These are phyloP conservation scores for Rosa chinensis DNA, from an alignment of 306 rosid species.

Conservation along the genomic window DNA sequence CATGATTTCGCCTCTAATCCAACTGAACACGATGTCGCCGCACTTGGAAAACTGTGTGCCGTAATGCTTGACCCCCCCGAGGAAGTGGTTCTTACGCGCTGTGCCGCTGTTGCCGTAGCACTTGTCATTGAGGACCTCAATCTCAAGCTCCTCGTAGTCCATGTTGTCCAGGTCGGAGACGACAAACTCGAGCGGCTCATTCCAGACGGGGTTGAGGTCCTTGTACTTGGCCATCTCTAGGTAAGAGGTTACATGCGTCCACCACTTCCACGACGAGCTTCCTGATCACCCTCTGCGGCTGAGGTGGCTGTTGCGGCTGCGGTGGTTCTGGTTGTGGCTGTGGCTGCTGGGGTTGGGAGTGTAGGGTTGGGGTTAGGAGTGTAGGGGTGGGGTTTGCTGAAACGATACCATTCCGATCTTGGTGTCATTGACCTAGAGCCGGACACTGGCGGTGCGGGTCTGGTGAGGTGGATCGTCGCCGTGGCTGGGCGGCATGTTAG, in stretches of 20 bases:
- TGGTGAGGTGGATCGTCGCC: too few species aligned
- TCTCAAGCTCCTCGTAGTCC: slow-evolving; percentile 84
- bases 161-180: slow-evolving; percentile 81
- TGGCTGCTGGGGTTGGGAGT: background rate
- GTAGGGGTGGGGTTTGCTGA: slow-evolving; percentile 17
- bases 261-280: slow-evolving; percentile 69
- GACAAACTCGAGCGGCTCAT: slow-evolving; percentile 70
- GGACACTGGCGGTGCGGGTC: too few species aligned
- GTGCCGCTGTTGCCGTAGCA: slow-evolving; percentile 57
- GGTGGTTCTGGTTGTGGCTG: slow-evolving; percentile 18
- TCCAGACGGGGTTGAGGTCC: slow-evolving; percentile 82
- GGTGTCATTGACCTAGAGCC: slow-evolving; percentile 34
- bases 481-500: too few species aligned
- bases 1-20: slow-evolving; percentile 85
- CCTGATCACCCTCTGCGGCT: slow-evolving; percentile 30
- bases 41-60: slow-evolving; percentile 66
- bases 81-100: slow-evolving; percentile 77
- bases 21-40: slow-evolving; percentile 83
- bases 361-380: slow-evolving; percentile 12
- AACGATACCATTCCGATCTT: slow-evolving; percentile 50
- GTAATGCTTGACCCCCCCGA: slow-evolving; percentile 75
- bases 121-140: slow-evolving; percentile 91
- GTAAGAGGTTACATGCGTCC: slow-evolving; percentile 86
- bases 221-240: slow-evolving; percentile 79
- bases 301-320: slow-evolving; percentile 6